These are phyloP conservation scores for Porcisia deanei DNA, from an alignment of 208 protist genomes.

Conservation along the genomic window DNA sequence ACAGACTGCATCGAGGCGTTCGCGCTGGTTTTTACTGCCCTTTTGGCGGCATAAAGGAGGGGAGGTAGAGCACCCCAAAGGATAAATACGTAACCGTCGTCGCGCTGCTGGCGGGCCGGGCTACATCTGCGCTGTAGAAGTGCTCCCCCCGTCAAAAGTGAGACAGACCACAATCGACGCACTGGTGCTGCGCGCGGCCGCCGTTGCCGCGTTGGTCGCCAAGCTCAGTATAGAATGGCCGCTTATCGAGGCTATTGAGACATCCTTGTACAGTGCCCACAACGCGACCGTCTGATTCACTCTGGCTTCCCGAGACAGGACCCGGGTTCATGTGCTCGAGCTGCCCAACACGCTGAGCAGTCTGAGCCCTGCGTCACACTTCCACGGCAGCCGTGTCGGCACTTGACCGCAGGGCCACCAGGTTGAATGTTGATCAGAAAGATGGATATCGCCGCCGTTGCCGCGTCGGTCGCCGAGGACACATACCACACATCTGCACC, in stretches of 20 bases:
- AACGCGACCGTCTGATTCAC: slow-evolving; percentile 31
- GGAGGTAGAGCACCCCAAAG: slow-evolving; percentile 26
- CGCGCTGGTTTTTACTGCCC: not conserved
- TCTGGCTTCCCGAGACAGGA: slow-evolving; percentile 5
- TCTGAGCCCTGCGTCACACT: slow-evolving; percentile 10
- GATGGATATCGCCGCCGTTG: slow-evolving; percentile 42
- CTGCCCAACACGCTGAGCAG: not conserved
- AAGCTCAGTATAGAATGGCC: slow-evolving; percentile 19
- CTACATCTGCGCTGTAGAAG: slow-evolving; percentile 67
- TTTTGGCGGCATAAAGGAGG: not conserved
- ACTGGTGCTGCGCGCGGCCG: slow-evolving; percentile 27
- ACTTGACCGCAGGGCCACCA: slow-evolving; percentile 23
- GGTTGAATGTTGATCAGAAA: slow-evolving; percentile 53
- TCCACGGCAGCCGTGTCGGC: slow-evolving; percentile 20
- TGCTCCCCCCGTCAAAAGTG: slow-evolving; percentile 53
- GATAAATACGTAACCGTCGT: slow-evolving; percentile 1
- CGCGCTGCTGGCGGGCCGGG: slow-evolving; percentile 13
- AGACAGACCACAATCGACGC: slow-evolving; percentile 58
- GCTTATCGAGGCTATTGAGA: slow-evolving; percentile 17
- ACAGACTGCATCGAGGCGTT: not conserved
- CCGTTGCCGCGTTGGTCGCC: slow-evolving; percentile 15
- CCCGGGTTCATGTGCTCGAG: slow-evolving; percentile 25
- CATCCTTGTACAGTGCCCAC: slow-evolving; percentile 10
- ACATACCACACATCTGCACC: not conserved
- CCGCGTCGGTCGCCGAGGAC: slow-evolving; percentile 2